Evolutionary conservation across 2,329 filamentous ascomycete genomes (phyloP), one percentile per base, ranked within the genome.

Genomic region (Anthostomella pinea): DNA sequence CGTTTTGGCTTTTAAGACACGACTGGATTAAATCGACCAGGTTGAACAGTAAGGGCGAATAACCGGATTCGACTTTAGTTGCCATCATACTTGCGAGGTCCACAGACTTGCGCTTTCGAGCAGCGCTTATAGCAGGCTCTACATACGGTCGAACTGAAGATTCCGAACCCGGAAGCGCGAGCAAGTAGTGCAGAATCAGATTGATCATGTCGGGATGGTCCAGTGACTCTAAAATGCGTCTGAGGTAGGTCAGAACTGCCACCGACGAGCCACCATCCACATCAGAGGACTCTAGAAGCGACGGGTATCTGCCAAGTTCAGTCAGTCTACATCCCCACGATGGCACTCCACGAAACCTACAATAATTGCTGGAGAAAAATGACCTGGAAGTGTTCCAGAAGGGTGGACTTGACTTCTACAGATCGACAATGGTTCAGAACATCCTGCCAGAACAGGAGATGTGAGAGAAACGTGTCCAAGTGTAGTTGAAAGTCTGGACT

Each of bases 401-500:
- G 70, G 1, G 90, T 96, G 49, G 87, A 87, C 59, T 91, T 93
- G 51, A 98, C 88, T 58, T 97, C 91, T 1, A 82, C 73, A 3
- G 91, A 97, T 53, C 83, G 81, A 67, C 93, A 98, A 63, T 97
- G 91, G 60, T 97, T 93, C 43, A 98, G 70, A 21, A 96, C 90
- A 61, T 98, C 93, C 65, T 98, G 93, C 93, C 93, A 98, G 58
- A 98, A 98, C 5, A 94, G 72, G 31, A 98, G 74, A 58, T 97
- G 94, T 1, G 93, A 95, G 26, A 98, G 73, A 56, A 98, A 98
- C 0, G 90, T 95, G 36, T 91, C 83, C 56, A 97, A 78, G 53
- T 96, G 87, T n/a, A 81, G 77, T 53, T 87, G 85, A 45, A 94
- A 89, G 41, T 88, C 80, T 1, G 76, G 69, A 3, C 83, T 81